Evolutionary conservation across 768 basidiomycete genomes (phyloP).

Genomic region (Russula olivacea): DNA sequence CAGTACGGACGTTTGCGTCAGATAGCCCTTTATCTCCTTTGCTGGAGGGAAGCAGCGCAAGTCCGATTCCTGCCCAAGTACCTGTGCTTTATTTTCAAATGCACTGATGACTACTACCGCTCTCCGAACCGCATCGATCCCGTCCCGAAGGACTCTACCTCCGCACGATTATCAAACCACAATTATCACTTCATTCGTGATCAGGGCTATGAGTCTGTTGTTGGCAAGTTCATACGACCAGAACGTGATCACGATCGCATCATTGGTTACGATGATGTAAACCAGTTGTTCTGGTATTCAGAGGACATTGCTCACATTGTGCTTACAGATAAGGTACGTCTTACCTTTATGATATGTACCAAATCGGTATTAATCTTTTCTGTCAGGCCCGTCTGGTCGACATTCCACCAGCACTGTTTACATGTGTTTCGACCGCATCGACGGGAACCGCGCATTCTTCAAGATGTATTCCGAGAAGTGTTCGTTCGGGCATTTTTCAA

Average conservation of each 20-base stretch:
- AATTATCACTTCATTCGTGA: constrained; percentile 96
- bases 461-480: constrained; percentile 99
- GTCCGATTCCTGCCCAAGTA: constrained; percentile 96
- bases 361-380: not conserved
- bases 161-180: constrained; percentile 81
- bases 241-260: constrained; percentile 92
- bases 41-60: constrained; percentile 98
- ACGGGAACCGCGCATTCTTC: constrained; percentile 96
- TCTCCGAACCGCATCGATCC: constrained; percentile 85
- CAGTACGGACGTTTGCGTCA: constrained; percentile 96
- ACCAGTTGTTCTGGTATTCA: constrained; percentile 99
- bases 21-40: constrained; percentile 89
- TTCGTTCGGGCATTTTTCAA: constrained; percentile 98
- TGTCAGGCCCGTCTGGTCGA: constrained; percentile 83
- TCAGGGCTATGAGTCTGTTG: constrained; percentile 94
- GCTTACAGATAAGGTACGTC: constrained; percentile 75
- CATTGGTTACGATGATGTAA: constrained; percentile 98
- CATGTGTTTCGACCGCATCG: constrained; percentile 94
- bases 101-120: constrained; percentile 98
- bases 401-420: constrained; percentile 85
- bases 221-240: constrained; percentile 88
- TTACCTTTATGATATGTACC: not conserved
- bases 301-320: constrained; percentile 94
- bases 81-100: constrained; percentile 99
- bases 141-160: constrained; percentile 96